These are phyloP conservation scores for Piloderma croceum DNA, from an alignment of 768 basidiomycete genomes.

Conservation along the genomic window DNA sequence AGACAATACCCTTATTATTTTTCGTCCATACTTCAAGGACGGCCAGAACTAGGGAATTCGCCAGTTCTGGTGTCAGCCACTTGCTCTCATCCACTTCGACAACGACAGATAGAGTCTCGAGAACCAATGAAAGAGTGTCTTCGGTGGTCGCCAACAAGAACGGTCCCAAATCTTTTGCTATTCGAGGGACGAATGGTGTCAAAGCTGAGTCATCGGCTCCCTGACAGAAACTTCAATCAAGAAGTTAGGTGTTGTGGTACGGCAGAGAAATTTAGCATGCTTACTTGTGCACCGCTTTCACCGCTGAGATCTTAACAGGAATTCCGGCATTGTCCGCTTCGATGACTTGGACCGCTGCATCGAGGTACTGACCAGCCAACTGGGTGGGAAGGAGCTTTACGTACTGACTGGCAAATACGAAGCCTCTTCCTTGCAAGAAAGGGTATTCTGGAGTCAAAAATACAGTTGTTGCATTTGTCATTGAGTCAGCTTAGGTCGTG, in stretches of 20 bases:
- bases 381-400: constrained; percentile 64
- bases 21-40: constrained; percentile 80
- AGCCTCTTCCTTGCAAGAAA: constrained; percentile 91
- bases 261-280: constrained; percentile 18
- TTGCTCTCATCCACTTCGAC: constrained; percentile 66
- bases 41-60: constrained; percentile 58
- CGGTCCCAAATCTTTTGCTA: constrained; percentile 78
- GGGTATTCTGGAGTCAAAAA: constrained; percentile 55
- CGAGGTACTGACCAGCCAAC: constrained; percentile 79
- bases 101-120: constrained; percentile 80
- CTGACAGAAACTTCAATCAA: constrained; percentile 56
- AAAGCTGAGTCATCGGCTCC: constrained; percentile 56
- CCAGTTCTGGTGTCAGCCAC: constrained; percentile 68
- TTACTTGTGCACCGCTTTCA: constrained; percentile 95
- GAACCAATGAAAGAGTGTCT: constrained; percentile 81
- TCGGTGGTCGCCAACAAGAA: constrained; percentile 77
- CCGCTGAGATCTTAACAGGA: constrained; percentile 92
- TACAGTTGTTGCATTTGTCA: not conserved
- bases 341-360: constrained; percentile 81
- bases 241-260: not conserved
- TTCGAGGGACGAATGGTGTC: constrained; percentile 60
- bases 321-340: constrained; percentile 65
- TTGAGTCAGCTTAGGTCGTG: no score
- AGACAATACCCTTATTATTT: constrained; percentile 69
- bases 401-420: constrained; percentile 91